Percentiles rank a stretch among this genome's conserved stretches.
Conservation (phyloP, 2,329 filamentous ascomycete species). For the Venturia carpophila region DNA sequence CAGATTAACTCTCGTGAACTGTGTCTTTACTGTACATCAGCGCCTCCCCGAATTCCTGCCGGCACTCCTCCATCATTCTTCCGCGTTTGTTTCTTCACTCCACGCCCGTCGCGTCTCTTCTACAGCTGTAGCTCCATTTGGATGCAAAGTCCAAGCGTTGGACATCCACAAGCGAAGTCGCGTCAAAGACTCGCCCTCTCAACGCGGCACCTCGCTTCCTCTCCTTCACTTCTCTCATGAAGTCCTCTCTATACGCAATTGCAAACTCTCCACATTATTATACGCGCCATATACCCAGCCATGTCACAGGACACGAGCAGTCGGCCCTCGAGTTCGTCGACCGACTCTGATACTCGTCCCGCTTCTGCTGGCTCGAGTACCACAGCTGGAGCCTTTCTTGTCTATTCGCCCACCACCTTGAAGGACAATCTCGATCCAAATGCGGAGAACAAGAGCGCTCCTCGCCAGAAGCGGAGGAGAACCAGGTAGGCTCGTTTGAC, state of each 20-base stretch:
- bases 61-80: neutral
- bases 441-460: slow-evolving; percentile 52
- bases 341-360: slow-evolving; percentile 1
- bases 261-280: neutral
- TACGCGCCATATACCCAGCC: neutral
- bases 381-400: slow-evolving; percentile 46
- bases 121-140: neutral
- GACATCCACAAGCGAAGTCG: neutral
- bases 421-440: slow-evolving; percentile 49
- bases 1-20: neutral
- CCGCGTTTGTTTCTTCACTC: neutral
- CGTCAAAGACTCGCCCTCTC: neutral
- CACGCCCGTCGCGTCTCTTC: neutral
- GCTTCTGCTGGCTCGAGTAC: slow-evolving; percentile 12
- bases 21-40: neutral
- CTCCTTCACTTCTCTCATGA: neutral
- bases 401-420: slow-evolving; percentile 51
- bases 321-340: neutral
- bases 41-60: neutral
- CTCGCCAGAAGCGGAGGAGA: slow-evolving; percentile 53
- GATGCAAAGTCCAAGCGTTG: neutral
- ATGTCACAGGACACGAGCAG: slow-evolving; percentile 10
- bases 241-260: neutral
- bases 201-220: neutral
- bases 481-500: slow-evolving; percentile 45